phyloP scores from a whole-genome alignment of 768 basidiomycete species.

The Russula emetica region DNA sequence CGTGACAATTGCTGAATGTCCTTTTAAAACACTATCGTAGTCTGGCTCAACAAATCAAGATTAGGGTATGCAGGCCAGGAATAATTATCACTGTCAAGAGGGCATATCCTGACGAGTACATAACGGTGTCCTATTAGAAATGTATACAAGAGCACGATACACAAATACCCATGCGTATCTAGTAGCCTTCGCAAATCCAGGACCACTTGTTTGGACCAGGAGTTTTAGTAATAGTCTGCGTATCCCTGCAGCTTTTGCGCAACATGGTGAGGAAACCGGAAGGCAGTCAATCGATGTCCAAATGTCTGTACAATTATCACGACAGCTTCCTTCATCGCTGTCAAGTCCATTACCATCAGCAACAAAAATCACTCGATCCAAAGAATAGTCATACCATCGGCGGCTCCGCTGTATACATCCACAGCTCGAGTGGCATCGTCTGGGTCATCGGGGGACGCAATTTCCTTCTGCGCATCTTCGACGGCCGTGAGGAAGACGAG shows the following conservation, averaged over 20 bases:
- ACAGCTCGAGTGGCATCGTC: slow-evolving; percentile 53
- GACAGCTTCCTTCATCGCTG: slow-evolving; percentile 65
- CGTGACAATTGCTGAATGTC: background rate
- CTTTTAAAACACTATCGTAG: background rate
- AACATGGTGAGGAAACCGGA: slow-evolving; percentile 69
- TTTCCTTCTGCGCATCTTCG: slow-evolving; percentile 58
- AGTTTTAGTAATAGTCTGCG: slow-evolving; percentile 52
- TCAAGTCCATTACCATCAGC: background rate
- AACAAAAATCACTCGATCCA: background rate
- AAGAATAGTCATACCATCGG: slow-evolving; percentile 50
- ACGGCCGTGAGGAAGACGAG: slow-evolving; percentile 60
- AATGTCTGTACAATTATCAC: slow-evolving; percentile 67
- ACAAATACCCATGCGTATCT: background rate
- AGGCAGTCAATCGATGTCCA: slow-evolving; percentile 67
- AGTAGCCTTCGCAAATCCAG: too few relatives aligned
- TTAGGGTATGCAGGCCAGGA: background rate
- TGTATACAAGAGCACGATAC: slow-evolving; percentile 1
- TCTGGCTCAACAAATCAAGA: background rate
- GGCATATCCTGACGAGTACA: background rate
- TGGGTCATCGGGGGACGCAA: slow-evolving; percentile 42
- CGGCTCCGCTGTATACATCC: slow-evolving; percentile 50
- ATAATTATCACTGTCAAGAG: background rate
- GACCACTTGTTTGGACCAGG: background rate
- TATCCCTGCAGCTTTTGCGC: slow-evolving; percentile 67
- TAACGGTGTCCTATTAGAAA: background rate